Percentiles rank a stretch among this genome's conserved stretches.
phyloP scores from a whole-genome alignment of 2,329 filamentous ascomycete genomes.

The Diaporthe citri region DNA sequence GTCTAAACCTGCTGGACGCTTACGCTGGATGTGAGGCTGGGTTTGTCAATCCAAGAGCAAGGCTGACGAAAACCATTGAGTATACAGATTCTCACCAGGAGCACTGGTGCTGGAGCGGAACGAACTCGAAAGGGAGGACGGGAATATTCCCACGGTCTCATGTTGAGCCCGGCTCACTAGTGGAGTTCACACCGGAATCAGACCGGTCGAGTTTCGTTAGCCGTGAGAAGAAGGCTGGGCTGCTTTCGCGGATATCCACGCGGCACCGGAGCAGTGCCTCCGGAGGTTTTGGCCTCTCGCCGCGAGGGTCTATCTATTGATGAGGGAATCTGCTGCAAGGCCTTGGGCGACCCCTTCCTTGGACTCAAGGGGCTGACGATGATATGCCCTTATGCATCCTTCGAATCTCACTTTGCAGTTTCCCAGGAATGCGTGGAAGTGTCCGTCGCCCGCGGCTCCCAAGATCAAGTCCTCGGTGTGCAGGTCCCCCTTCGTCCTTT shows the following conservation, averaged over 20 bases:
- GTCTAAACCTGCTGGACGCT: background rate
- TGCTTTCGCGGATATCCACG: conserved; percentile 52
- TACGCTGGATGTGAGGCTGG: background rate
- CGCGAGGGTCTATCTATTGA: conserved; percentile 17
- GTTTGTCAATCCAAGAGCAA: background rate
- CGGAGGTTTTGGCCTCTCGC: conserved; percentile 44
- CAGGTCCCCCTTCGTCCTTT: background rate
- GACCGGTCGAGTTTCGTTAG: conserved; percentile 50
- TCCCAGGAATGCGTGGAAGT: background rate
- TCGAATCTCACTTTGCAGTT: background rate
- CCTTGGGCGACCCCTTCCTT: background rate
- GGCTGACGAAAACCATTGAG: background rate
- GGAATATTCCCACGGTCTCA: conserved; percentile 66
- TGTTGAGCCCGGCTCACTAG: conserved; percentile 60
- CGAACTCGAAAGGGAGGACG: conserved; percentile 64
- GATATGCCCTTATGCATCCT: background rate
- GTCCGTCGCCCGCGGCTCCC: background rate
- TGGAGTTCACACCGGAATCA: conserved; percentile 49
- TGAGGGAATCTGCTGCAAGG: background rate
- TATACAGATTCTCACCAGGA: conserved; percentile 57
- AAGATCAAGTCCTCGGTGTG: background rate
- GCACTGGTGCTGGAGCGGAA: conserved; percentile 70
- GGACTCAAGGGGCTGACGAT: too few species aligned
- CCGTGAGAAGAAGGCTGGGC: conserved; percentile 51
- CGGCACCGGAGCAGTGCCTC: conserved; percentile 44